phyloP scores from a whole-genome alignment of 106 monocot genomes.

The Phalaenopsis aphrodite region DNA sequence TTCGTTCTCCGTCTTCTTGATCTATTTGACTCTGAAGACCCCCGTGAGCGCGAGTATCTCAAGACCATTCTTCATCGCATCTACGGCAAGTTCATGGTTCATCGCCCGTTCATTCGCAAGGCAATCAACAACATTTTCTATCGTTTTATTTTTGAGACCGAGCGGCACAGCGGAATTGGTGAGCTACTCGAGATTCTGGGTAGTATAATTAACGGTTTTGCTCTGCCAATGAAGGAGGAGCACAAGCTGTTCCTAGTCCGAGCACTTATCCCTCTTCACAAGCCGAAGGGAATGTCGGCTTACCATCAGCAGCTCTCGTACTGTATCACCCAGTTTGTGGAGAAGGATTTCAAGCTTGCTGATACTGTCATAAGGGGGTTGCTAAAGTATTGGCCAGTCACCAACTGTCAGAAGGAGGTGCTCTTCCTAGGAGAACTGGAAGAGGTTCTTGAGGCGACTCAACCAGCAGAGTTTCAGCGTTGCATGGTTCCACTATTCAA shows the following conservation, averaged over 20 bases:
- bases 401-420: slow-evolving; percentile 49
- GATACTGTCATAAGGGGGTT: slow-evolving; percentile 38
- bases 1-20: slow-evolving; percentile 38
- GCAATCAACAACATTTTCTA: slow-evolving; percentile 52
- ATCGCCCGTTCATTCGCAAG: slow-evolving; percentile 42
- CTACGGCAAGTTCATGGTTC: slow-evolving; percentile 54
- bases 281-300: slow-evolving; percentile 32
- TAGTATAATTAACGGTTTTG: slow-evolving; percentile 49
- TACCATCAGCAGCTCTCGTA: slow-evolving; percentile 46
- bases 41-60: slow-evolving; percentile 42
- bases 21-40: slow-evolving; percentile 46
- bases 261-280: slow-evolving; percentile 41
- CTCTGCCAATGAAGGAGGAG: slow-evolving; percentile 55
- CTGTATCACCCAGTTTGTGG: slow-evolving; percentile 47
- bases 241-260: slow-evolving; percentile 48
- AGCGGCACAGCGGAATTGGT: slow-evolving; percentile 34
- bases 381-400: slow-evolving; percentile 51
- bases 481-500: slow-evolving; percentile 46
- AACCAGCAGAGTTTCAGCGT: slow-evolving; percentile 42
- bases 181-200: slow-evolving; percentile 48
- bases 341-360: slow-evolving; percentile 58
- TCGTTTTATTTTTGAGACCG: slow-evolving; percentile 45
- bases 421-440: slow-evolving; percentile 46
- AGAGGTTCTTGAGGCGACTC: slow-evolving; percentile 44
- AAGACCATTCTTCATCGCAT: slow-evolving; percentile 47